These are phyloP conservation scores for Pseudopyrenochaeta lycopersici DNA, from an alignment of 2,329 filamentous ascomycete genomes.

Conservation along the genomic window DNA sequence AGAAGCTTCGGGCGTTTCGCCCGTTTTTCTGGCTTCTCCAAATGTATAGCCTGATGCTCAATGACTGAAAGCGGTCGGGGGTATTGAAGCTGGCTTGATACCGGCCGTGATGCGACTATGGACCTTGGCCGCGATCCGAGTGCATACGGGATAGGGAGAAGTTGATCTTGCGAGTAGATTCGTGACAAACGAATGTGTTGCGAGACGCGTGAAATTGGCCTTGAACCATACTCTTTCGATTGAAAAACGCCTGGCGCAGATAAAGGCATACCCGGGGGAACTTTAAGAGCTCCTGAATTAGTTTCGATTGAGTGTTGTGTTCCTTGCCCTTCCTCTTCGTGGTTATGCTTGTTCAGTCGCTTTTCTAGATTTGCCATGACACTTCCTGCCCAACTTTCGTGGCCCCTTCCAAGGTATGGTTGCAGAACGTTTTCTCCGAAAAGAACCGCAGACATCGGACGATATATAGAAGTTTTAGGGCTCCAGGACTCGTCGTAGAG, in stretches of 20 bases:
- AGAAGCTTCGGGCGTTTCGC: slow-evolving; percentile 4
- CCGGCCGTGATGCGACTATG: slow-evolving; percentile 6
- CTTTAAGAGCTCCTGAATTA: not conserved
- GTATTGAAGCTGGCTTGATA: slow-evolving; percentile 4
- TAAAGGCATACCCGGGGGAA: not conserved
- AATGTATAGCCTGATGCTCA: not conserved
- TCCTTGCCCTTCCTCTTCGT: not conserved
- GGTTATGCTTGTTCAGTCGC: not conserved
- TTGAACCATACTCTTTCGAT: slow-evolving; percentile 3
- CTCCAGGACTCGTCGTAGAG: slow-evolving; percentile 28
- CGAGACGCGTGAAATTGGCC: slow-evolving; percentile 6
- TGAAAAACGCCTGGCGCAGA: slow-evolving; percentile 4
- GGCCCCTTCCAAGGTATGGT: slow-evolving; percentile 14
- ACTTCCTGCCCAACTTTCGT: slow-evolving; percentile 5
- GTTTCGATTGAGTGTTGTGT: not conserved
- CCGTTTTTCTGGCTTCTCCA: not conserved
- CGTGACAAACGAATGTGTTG: slow-evolving; percentile 1
- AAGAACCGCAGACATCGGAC: slow-evolving; percentile 26
- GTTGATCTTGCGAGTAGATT: slow-evolving; percentile 6
- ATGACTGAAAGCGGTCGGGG: slow-evolving; percentile 9
- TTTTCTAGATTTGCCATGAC: not conserved
- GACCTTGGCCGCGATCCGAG: slow-evolving; percentile 13
- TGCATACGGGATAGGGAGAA: slow-evolving; percentile 7
- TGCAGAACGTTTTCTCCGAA: slow-evolving; percentile 29
- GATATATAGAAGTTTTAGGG: slow-evolving; percentile 9